Percentiles rank a stretch among this genome's conserved stretches.
These are phyloP conservation scores for Rhizopogon rudus DNA, from an alignment of 768 basidiomycete species.

Conservation along the genomic window DNA sequence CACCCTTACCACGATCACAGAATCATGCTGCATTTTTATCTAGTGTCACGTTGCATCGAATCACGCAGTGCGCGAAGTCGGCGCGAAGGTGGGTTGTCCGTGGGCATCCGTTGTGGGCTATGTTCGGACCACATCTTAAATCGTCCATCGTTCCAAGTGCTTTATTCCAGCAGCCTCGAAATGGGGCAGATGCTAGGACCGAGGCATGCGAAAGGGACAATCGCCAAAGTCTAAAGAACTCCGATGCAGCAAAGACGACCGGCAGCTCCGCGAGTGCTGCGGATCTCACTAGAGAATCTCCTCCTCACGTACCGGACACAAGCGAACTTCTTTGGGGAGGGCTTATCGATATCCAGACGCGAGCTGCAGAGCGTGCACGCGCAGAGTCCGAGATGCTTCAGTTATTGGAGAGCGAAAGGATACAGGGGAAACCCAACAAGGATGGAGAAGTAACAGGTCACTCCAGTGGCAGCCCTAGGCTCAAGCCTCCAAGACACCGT, in stretches of 20 bases:
- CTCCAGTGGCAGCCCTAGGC: neutral
- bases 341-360: neutral
- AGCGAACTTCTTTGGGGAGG: neutral
- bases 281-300: neutral
- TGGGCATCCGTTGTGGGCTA: neutral
- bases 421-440: neutral
- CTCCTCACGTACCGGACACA: neutral
- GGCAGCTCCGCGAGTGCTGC: neutral
- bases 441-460: neutral
- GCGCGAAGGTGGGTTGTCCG: neutral
- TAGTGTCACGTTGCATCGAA: neutral
- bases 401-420: neutral
- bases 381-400: neutral
- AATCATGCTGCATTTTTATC: neutral
- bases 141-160: neutral
- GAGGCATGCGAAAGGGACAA: neutral
- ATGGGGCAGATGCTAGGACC: neutral
- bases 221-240: neutral
- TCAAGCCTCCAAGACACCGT: neutral
- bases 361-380: neutral
- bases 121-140: neutral
- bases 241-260: neutral
- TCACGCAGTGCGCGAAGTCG: neutral
- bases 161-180: neutral
- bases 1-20: neutral